Evolutionary conservation across 495 filamentous ascomycete genomes (phyloP), one percentile per base, ranked within the genome.

Genomic region (Aspergillus saccharolyticus): DNA sequence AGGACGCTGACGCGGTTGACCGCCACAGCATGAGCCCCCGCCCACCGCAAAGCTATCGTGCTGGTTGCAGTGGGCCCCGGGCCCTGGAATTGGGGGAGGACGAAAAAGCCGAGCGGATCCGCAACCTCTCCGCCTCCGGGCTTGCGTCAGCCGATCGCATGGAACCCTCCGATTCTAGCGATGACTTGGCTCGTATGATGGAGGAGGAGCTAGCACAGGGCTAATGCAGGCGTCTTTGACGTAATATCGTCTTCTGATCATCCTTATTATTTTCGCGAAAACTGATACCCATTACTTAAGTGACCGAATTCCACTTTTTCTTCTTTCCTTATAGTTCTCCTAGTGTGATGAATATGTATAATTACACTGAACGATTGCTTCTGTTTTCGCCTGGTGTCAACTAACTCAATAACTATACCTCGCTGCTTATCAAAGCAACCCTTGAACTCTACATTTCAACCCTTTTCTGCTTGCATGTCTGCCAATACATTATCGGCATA

Each of bases 121-220:
- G 42, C 17, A 49, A 49, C 8, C 48, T 24, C 30, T 22, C 39
- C 43, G 42, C 21, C 10, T n/a, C 47, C 10, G 10, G 24, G 25
- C 17, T 50, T 50, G 47, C 47, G 47, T 50, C 47, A 50, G 47
- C 14, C 47, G 47, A 12, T 39, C 33, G 33, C 33, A 8, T 39
- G 2, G 33, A 39, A 39, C 33, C 33, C 33, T 39, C 33, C 33
- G 33, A 30, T 30, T 15, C 9, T 22, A 21, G 16, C 50, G 24
- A 42, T 43, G 67, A 68, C 30, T 44, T 70, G 24, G 59, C 57
- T 22, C 63, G 59, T 52, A 25, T 48, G 44, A 63, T 70, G 63
- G 67, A 70, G 47, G 59, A 59, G 52, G 67, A 70, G 52, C 19
- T 68, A 22, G 58, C 63, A 33, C 57, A 49, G 42, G 52, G 25